phyloP scores from a whole-genome alignment of 495 filamentous ascomycete species.

The Choiromyces venosus region DNA sequence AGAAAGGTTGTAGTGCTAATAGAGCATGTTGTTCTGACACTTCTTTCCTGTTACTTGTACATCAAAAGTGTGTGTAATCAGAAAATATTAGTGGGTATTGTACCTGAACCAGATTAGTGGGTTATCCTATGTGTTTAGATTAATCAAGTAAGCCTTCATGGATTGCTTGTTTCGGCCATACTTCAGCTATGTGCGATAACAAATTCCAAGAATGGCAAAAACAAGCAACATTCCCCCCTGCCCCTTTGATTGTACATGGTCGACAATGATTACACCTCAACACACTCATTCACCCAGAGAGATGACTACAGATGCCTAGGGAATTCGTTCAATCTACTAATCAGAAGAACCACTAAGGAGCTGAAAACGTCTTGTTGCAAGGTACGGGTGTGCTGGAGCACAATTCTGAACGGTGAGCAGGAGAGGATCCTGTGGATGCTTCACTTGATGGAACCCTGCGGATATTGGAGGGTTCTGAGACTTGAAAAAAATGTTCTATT shows the following conservation, averaged over 20 bases:
- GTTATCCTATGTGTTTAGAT: background rate
- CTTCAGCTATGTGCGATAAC: background rate
- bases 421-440: background rate
- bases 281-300: background rate
- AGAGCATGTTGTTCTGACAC: too few relatives aligned
- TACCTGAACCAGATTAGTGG: background rate
- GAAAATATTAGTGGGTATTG: background rate
- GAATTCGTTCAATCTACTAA: background rate
- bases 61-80: background rate
- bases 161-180: background rate
- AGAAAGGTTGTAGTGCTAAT: too few relatives aligned
- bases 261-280: background rate
- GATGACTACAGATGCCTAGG: background rate
- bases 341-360: background rate
- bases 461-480: background rate
- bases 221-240: background rate
- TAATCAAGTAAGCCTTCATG: background rate
- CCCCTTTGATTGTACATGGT: background rate
- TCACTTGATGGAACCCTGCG: background rate
- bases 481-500: conserved; percentile 7
- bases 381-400: background rate
- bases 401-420: background rate
- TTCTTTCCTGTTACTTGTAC: too few relatives aligned
- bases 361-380: background rate
- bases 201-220: background rate